Base-by-base conservation (phyloP, 73 alveolate species). In the Durusdinium trenchii region DNA sequence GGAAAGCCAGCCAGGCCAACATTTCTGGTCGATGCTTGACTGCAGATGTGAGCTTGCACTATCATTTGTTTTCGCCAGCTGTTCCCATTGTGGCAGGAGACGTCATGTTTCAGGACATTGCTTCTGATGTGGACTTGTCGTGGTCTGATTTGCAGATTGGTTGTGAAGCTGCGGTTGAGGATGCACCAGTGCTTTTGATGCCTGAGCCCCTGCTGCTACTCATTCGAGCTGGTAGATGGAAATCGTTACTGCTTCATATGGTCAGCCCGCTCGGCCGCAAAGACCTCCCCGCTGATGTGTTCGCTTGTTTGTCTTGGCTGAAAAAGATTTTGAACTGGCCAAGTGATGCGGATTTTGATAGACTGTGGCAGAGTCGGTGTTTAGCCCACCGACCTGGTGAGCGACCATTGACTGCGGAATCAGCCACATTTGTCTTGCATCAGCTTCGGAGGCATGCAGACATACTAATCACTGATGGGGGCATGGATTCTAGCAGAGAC, bases 401-500 rank as follows among this genome's bases (percentile, higher is more conserved):
- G 26, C 48, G 10, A n/a, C 36, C 84, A 7, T 32, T 73, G 84
- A 73, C 84, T 10, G 67, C 46, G 9, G 92, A 81, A 28, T 46
- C 61, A 9, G 92, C 67, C 43, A 32, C 47, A 43, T 81, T 81
- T 81, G 45, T 81, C 43, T 43, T 81, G 52, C 92, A 81, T 26
- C 43, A 35, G 52, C 67, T 81, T 81, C 92, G 92, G 7, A 32
- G 5, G 36, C 92, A 46, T 35, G 38, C 92, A 3, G 61, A 16
- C 16, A 67, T 14, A 12, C 14, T 81, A 20, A 20, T 81, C 46
- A 26, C 35, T 14, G 28, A n/a, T n/a, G 69, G 32, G 28, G 69
- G 69, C 16, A 46, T 7, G 9, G 92, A 30, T 4, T 26, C 45
- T 18, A n/a, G n/a, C n/a, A n/a, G n/a, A n/a, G n/a, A n/a, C n/a